Evolutionary conservation across 2,329 filamentous ascomycete genomes (phyloP).

Genomic region (Aspergillus fumigatus): DNA sequence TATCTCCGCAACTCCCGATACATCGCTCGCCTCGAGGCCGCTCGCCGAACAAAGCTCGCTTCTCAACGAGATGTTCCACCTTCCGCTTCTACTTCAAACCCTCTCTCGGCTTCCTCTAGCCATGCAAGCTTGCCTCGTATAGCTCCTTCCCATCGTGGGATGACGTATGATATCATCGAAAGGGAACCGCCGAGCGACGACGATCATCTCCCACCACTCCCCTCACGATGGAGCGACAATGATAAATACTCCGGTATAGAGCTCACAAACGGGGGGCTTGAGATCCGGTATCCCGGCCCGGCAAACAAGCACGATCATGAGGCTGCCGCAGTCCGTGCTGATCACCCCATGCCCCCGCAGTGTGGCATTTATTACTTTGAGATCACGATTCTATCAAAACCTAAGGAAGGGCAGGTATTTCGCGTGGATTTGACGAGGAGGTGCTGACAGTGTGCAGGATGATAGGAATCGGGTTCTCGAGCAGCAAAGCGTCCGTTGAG

Average conservation of each 20-base stretch:
- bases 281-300: slow-evolving; percentile 59
- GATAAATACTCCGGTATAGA: slow-evolving; percentile 74
- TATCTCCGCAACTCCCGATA: slow-evolving; percentile 78
- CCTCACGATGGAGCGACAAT: slow-evolving; percentile 73
- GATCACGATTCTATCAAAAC: slow-evolving; percentile 60
- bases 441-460: slow-evolving; percentile 21
- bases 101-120: slow-evolving; percentile 53
- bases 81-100: slow-evolving; percentile 45
- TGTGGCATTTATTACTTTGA: slow-evolving; percentile 97
- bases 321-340: slow-evolving; percentile 74
- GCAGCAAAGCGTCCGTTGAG: slow-evolving; percentile 54
- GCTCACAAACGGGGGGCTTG: slow-evolving; percentile 66
- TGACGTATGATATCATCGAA: slow-evolving; percentile 82
- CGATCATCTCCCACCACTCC: slow-evolving; percentile 64
- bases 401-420: slow-evolving; percentile 59
- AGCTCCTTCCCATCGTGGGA: slow-evolving; percentile 65
- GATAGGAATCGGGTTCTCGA: slow-evolving; percentile 58
- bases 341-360: slow-evolving; percentile 81
- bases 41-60: slow-evolving; percentile 58
- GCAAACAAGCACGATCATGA: slow-evolving; percentile 64
- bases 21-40: slow-evolving; percentile 68
- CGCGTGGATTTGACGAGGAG: neutral
- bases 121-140: slow-evolving; percentile 56
- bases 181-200: slow-evolving; percentile 58
- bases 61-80: slow-evolving; percentile 44